phyloP scores from a whole-genome alignment of 2,329 filamentous ascomycete species.

The Fusarium pseudograminearum region DNA sequence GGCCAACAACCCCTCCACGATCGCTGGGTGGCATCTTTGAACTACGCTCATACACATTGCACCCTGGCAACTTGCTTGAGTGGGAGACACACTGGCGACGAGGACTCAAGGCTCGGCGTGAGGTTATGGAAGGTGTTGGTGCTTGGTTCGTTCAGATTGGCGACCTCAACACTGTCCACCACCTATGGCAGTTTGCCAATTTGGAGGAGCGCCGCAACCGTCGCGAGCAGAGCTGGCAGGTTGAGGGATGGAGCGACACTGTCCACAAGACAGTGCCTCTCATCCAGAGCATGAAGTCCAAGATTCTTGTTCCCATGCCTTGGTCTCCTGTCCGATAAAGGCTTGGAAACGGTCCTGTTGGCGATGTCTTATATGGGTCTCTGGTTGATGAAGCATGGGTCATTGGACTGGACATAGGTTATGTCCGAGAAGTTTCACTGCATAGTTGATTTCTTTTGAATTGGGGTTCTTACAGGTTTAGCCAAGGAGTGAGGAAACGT shows the following conservation, averaged over 20 bases:
- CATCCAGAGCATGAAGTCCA: slow-evolving; percentile 96
- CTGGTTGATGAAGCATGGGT: not conserved
- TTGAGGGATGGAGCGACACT: slow-evolving; percentile 96
- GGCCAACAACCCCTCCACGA: slow-evolving; percentile 93
- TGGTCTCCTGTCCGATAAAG: slow-evolving; percentile 90
- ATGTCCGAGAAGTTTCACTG: slow-evolving; percentile 32
- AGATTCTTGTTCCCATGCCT: slow-evolving; percentile 92
- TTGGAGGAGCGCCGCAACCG: slow-evolving; percentile 91
- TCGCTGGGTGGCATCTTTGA: slow-evolving; percentile 94
- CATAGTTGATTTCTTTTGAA: slow-evolving; percentile 35
- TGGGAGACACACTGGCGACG: slow-evolving; percentile 99
- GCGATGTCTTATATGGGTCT: not conserved
- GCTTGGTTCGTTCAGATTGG: slow-evolving; percentile 99
- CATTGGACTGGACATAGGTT: slow-evolving; percentile 8
- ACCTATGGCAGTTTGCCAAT: slow-evolving; percentile 98
- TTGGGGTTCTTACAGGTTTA: slow-evolving; percentile 25
- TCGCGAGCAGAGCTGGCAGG: slow-evolving; percentile 93
- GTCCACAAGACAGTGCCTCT: slow-evolving; percentile 98
- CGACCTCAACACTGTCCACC: slow-evolving; percentile 96
- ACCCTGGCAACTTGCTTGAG: slow-evolving; percentile 94
- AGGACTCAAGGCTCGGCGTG: slow-evolving; percentile 87
- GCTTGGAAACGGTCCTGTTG: not conserved
- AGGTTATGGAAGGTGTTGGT: slow-evolving; percentile 98
- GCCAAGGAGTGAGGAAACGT: slow-evolving; percentile 38
- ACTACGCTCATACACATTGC: slow-evolving; percentile 93